Evolutionary conservation across 106 monocot genomes (phyloP).

Genomic region (Triglochin maritima): DNA sequence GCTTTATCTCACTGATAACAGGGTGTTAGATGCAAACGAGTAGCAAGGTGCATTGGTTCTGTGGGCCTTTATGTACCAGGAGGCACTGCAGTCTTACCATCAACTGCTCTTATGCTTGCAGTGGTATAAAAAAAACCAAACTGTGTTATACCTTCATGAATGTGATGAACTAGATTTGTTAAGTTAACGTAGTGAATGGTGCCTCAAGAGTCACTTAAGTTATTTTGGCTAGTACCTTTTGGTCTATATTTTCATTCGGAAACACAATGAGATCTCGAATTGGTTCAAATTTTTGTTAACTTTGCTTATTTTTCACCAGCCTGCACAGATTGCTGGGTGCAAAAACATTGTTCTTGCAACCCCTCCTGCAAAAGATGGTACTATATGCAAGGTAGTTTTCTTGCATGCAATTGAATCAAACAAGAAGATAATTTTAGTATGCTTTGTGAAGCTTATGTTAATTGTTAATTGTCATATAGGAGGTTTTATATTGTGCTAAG

Average conservation of each 20-base stretch:
- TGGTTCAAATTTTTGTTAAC: too few species aligned
- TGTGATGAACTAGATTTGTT: too few species aligned
- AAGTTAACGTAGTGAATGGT: too few species aligned
- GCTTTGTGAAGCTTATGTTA: too few species aligned
- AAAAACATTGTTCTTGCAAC: conserved; percentile 97
- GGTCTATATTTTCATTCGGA: too few species aligned
- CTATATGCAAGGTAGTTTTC: conserved; percentile 73
- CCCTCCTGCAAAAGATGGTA: conserved; percentile 73
- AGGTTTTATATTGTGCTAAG: conserved; percentile 95
- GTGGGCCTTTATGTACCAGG: conserved; percentile 98
- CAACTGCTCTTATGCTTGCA: conserved; percentile 94
- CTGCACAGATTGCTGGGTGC: conserved; percentile 94
- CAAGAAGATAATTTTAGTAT: too few species aligned
- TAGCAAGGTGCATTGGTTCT: conserved; percentile 70
- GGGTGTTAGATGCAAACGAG: conserved; percentile 95
- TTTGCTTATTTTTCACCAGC: conserved; percentile 36
- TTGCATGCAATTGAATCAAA: too few species aligned
- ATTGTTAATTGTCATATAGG: conserved; percentile 27
- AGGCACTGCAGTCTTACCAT: conserved; percentile 95
- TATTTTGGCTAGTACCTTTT: too few species aligned
- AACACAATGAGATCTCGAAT: too few species aligned
- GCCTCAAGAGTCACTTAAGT: too few species aligned
- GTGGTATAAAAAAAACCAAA: conserved; percentile 39
- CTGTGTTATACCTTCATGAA: too few species aligned
- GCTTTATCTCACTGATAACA: conserved; percentile 3